Percentiles rank a stretch among this genome's conserved stretches.
phyloP scores from a whole-genome alignment of 192 early-diverging fungal genomes.

The Coemansia pectinata region DNA sequence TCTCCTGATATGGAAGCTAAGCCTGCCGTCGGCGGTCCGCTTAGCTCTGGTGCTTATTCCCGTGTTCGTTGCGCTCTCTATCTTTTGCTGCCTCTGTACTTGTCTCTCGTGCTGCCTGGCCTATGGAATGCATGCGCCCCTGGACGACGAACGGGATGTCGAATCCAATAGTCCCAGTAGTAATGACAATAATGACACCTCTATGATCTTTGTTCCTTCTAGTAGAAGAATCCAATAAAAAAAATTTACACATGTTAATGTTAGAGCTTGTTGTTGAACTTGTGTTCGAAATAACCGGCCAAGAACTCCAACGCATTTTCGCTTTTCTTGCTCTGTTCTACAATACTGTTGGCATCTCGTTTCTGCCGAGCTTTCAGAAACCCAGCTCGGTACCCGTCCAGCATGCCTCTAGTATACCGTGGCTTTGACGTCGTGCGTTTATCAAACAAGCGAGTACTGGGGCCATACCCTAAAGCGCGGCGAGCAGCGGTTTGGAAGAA shows the following conservation, averaged over 20 bases:
- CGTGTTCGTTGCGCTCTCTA: slow-evolving; percentile 60
- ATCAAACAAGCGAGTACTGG: slow-evolving; percentile 27
- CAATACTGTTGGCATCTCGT: neutral
- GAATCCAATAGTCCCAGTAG: neutral
- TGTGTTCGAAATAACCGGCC: slow-evolving; percentile 20
- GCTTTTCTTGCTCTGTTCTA: slow-evolving; percentile 2
- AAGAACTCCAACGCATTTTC: slow-evolving; percentile 34
- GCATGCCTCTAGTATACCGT: slow-evolving; percentile 23
- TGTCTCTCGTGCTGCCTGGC: slow-evolving; percentile 38
- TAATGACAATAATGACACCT: neutral
- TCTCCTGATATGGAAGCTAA: slow-evolving; percentile 56
- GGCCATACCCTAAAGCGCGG: slow-evolving; percentile 17
- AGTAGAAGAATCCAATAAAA: slow-evolving; percentile 22
- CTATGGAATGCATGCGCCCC: slow-evolving; percentile 39
- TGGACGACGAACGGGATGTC: slow-evolving; percentile 31
- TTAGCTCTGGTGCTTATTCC: slow-evolving; percentile 67
- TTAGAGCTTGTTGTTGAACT: slow-evolving; percentile 3
- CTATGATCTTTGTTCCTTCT: slow-evolving; percentile 18
- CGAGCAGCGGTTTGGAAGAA: slow-evolving; percentile 33
- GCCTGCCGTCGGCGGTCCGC: slow-evolving; percentile 47
- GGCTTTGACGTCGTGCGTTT: slow-evolving; percentile 17
- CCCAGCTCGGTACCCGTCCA: slow-evolving; percentile 42
- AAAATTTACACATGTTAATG: neutral
- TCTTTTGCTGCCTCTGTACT: slow-evolving; percentile 46
- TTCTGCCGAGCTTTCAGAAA: slow-evolving; percentile 16